Evolutionary conservation across 1,284 basidiomycete species (phyloP).

Genomic region (Cystobasidium pallidum): DNA sequence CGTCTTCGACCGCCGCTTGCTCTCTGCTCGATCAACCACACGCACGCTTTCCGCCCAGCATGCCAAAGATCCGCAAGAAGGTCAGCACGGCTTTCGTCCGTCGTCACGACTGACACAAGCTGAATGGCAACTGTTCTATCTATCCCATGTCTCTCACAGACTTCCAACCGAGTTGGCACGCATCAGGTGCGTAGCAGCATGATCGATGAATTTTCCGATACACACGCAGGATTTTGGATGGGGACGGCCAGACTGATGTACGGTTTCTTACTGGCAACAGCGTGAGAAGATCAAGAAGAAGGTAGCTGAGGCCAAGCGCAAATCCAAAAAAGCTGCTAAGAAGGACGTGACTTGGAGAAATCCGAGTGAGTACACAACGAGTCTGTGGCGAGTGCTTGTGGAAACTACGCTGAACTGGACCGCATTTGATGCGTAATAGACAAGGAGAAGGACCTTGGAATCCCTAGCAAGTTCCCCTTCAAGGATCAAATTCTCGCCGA

Average conservation of each 20-base stretch:
- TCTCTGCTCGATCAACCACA: constrained; percentile 20
- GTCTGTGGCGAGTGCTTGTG: neutral
- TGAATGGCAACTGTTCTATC: constrained; percentile 7
- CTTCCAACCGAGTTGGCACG: constrained; percentile 38
- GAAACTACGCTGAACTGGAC: neutral
- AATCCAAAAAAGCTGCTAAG: constrained; percentile 76
- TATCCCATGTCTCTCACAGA: constrained; percentile 16
- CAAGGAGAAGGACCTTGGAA: constrained; percentile 85
- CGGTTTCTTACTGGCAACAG: constrained; percentile 55
- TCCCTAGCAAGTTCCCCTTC: constrained; percentile 95
- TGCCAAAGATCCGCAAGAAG: constrained; percentile 43
- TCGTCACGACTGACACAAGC: neutral
- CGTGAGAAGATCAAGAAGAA: constrained; percentile 79
- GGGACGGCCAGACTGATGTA: neutral
- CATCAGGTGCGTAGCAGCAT: constrained; percentile 31
- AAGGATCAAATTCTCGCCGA: constrained; percentile 96
- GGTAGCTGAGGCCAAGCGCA: constrained; percentile 75
- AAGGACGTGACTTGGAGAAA: constrained; percentile 88
- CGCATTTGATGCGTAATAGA: constrained; percentile 60
- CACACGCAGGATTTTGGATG: constrained; percentile 6
- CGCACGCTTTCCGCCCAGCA: constrained; percentile 7
- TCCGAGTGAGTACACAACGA: constrained; percentile 64
- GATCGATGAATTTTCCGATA: constrained; percentile 30
- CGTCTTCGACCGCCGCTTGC: neutral
- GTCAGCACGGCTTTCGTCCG: constrained; percentile 28